phyloP scores from a whole-genome alignment of 2,329 filamentous ascomycete species.

The Hypoxylon sp. region DNA sequence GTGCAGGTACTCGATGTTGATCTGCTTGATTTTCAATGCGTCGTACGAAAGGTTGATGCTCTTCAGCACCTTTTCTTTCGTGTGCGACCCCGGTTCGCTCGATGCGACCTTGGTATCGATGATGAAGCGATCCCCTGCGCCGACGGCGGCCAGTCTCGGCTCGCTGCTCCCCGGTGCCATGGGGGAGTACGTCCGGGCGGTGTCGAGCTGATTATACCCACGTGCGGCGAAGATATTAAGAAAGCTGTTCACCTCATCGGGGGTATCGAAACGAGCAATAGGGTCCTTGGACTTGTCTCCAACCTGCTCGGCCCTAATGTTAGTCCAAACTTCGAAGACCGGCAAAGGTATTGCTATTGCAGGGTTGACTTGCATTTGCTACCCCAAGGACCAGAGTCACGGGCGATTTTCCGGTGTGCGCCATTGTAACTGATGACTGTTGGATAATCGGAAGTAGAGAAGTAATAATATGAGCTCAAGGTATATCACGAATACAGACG shows the following conservation, averaged over 20 bases:
- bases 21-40: slow-evolving; percentile 44
- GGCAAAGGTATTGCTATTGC: background rate
- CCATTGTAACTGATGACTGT: background rate
- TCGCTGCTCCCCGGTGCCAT: slow-evolving; percentile 54
- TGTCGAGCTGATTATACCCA: slow-evolving; percentile 59
- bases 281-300: slow-evolving; percentile 32
- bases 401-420: slow-evolving; percentile 2
- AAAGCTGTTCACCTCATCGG: slow-evolving; percentile 36
- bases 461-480: background rate
- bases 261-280: slow-evolving; percentile 35
- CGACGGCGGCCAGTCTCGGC: slow-evolving; percentile 13
- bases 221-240: slow-evolving; percentile 38
- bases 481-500: background rate
- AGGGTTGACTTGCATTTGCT: background rate
- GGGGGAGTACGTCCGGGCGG: slow-evolving; percentile 54
- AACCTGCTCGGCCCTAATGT: slow-evolving; percentile 11
- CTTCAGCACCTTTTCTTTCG: background rate
- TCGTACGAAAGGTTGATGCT: slow-evolving; percentile 55
- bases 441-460: background rate
- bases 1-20: slow-evolving; percentile 53
- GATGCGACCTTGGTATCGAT: slow-evolving; percentile 8
- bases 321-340: background rate
- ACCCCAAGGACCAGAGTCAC: slow-evolving; percentile 1
- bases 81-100: background rate
- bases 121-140: background rate